These are phyloP conservation scores for Hanseniaspora pseudoguilliermondii DNA, from an alignment of 805 yeast genomes.

Conservation along the genomic window DNA sequence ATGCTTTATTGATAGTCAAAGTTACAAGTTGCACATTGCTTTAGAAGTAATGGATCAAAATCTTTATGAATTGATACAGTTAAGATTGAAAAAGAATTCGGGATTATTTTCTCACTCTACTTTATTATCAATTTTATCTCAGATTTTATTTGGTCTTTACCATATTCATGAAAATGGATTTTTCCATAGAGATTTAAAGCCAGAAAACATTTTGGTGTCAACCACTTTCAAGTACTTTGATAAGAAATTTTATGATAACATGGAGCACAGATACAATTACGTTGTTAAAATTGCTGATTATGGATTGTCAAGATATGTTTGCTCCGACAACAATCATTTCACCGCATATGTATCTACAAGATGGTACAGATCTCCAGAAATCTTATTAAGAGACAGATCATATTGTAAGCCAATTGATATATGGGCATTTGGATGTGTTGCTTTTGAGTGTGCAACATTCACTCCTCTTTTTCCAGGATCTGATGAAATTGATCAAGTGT, in stretches of 20 bases:
- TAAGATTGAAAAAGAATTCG: conserved; percentile 27
- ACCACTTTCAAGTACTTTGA: conserved; percentile 43
- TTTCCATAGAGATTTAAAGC: conserved; percentile 82
- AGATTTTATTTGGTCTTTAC: conserved; percentile 59
- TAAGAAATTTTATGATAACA: conserved; percentile 23
- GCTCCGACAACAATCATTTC: conserved; percentile 38
- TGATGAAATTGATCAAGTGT: conserved; percentile 65
- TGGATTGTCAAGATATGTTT: conserved; percentile 58
- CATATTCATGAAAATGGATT: conserved; percentile 60
- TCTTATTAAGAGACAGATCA: conserved; percentile 46
- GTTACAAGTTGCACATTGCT: conserved; percentile 57
- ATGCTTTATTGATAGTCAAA: conserved; percentile 54
- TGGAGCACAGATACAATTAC: conserved; percentile 30
- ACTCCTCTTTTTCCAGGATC: conserved; percentile 75
- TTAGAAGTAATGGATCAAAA: conserved; percentile 86
- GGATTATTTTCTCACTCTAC: conserved; percentile 41
- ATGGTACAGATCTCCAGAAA: conserved; percentile 81
- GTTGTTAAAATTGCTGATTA: conserved; percentile 68
- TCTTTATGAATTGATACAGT: conserved; percentile 60
- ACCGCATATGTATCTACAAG: conserved; percentile 73
- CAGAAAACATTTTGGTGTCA: conserved; percentile 74
- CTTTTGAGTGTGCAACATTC: conserved; percentile 58
- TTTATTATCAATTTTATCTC: conserved; percentile 54
- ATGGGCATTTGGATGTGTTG: conserved; percentile 80
- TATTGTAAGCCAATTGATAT: conserved; percentile 64